Conservation (phyloP, 192 early-diverging fungal species). For the Irineochytrium annulatum region DNA sequence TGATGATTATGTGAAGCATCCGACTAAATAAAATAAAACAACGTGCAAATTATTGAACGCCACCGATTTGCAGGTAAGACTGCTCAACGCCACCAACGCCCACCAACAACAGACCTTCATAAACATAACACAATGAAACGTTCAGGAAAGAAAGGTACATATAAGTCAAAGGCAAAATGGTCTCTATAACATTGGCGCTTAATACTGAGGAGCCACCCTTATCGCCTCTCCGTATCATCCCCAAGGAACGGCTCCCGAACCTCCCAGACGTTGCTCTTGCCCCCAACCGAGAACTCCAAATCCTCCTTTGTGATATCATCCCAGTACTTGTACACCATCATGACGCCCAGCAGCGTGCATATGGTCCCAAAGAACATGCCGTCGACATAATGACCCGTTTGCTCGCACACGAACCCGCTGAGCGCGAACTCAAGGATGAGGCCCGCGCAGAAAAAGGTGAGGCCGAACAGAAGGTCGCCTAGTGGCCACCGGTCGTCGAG, state of each 20-base stretch:
- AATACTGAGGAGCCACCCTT: no score
- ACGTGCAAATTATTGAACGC: no score
- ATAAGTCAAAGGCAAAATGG: no score
- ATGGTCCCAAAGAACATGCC: slow-evolving; percentile 88
- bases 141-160: no score
- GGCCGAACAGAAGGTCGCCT: slow-evolving; percentile 79
- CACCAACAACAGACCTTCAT: no score
- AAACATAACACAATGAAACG: no score
- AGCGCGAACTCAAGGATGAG: slow-evolving; percentile 73
- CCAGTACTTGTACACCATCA: slow-evolving; percentile 98
- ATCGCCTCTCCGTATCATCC: no score
- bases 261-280: slow-evolving; percentile 69
- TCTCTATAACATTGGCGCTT: no score
- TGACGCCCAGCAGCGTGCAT: slow-evolving; percentile 75
- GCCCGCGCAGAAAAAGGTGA: slow-evolving; percentile 75
- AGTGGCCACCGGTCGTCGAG: slow-evolving; percentile 90
- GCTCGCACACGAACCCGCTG: slow-evolving; percentile 67
- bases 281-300: slow-evolving; percentile 8
- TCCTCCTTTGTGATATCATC: slow-evolving; percentile 41
- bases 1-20: no score
- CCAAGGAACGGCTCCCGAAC: slow-evolving; percentile 61
- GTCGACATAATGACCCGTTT: slow-evolving; percentile 83
- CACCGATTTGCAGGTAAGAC: no score
- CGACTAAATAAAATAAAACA: no score
- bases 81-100: no score